Conservation (phyloP, 805 yeast genomes). For the Wickerhamiella cacticola region DNA sequence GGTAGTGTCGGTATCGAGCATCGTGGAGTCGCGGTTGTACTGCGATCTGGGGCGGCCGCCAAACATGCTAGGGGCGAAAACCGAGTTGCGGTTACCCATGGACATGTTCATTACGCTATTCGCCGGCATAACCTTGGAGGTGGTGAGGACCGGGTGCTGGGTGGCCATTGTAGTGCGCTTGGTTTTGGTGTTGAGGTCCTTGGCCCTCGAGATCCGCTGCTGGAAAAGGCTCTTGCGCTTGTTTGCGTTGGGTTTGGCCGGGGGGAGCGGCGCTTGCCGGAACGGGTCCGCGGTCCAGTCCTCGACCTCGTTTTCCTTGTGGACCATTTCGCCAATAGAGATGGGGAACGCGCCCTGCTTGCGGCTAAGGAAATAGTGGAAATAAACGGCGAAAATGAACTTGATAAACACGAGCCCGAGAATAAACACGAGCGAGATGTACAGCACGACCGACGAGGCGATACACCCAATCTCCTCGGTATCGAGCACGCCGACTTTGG, state of each 20-base stretch:
- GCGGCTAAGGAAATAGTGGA: constrained; percentile 69
- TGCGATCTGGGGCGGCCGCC: constrained; percentile 20
- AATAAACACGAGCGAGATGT: constrained; percentile 71
- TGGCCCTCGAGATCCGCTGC: constrained; percentile 17
- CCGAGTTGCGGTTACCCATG: constrained; percentile 6
- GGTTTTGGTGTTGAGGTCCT: constrained; percentile 13
- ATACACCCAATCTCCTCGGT: constrained; percentile 87
- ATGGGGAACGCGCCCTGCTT: constrained; percentile 67
- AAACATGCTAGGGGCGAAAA: constrained; percentile 17
- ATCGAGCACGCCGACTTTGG: constrained; percentile 82
- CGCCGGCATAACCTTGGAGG: constrained; percentile 27
- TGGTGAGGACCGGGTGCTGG: constrained; percentile 25
- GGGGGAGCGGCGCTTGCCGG: constrained; percentile 24
- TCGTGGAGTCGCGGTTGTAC: constrained; percentile 6
- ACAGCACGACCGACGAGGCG: constrained; percentile 74
- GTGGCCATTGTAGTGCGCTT: constrained; percentile 25
- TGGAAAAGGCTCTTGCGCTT: constrained; percentile 19
- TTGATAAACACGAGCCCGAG: constrained; percentile 65
- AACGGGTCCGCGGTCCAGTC: constrained; percentile 68
- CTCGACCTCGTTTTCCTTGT: constrained; percentile 59
- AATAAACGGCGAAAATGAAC: constrained; percentile 78
- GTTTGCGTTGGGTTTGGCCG: constrained; percentile 34
- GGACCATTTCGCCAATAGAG: constrained; percentile 44
- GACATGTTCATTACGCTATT: constrained; percentile 23
- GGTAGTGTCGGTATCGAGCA: constrained; percentile 18